These are phyloP conservation scores for Fraxinus paxiana DNA, from an alignment of 305 asterid genomes.

Conservation along the genomic window DNA sequence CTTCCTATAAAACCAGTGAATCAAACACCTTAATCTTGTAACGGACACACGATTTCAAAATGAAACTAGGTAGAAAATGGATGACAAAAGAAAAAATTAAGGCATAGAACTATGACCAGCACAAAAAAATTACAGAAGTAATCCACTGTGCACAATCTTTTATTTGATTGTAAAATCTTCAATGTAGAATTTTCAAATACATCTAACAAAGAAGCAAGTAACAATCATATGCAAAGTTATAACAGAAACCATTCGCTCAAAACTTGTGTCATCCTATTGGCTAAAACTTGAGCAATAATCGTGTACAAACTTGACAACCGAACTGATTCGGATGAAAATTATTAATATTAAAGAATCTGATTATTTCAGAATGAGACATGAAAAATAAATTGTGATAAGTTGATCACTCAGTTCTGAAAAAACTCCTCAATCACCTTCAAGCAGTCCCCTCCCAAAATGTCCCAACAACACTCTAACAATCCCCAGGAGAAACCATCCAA, in stretches of 20 bases:
- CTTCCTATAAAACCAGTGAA: not conserved
- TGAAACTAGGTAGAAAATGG: not conserved
- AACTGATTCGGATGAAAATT: not conserved
- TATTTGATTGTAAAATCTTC: not conserved
- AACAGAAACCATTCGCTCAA: not conserved
- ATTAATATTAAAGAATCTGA: not conserved
- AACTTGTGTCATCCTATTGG: not conserved
- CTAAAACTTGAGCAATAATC: not conserved
- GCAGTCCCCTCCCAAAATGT: not conserved
- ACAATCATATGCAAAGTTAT: not conserved
- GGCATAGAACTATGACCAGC: not conserved
- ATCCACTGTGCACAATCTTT: not conserved
- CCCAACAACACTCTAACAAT: not conserved
- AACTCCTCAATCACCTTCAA: not conserved
- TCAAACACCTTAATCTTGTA: not conserved
- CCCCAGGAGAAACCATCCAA: not conserved
- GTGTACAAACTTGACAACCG: not conserved
- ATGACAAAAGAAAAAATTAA: not conserved
- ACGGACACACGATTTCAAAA: not conserved
- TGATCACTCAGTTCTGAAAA: not conserved
- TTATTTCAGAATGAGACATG: not conserved
- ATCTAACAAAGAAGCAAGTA: not conserved
- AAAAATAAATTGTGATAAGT: not conserved
- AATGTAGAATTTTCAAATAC: not conserved
- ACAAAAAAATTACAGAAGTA: not conserved